These are phyloP conservation scores for Serendipita sp. DNA, from an alignment of 768 basidiomycete genomes.

Conservation along the genomic window DNA sequence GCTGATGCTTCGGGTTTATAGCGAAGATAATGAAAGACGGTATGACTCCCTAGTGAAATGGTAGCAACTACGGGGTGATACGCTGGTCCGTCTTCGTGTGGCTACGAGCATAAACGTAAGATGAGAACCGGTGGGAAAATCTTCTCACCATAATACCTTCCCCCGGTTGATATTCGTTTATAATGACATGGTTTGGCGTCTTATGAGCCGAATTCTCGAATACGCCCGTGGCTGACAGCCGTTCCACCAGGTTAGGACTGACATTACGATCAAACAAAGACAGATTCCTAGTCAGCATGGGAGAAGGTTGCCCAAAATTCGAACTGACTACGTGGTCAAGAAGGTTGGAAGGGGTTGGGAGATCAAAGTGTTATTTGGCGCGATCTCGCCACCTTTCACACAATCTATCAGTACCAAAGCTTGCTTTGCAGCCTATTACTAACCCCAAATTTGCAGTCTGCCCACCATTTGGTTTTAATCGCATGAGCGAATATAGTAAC, in stretches of 20 bases:
- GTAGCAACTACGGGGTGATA: conserved; percentile 83
- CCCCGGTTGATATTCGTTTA: conserved; percentile 82
- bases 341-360: conserved; percentile 55
- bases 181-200: conserved; percentile 72
- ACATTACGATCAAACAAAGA: not conserved
- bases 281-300: not conserved
- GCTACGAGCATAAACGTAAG: conserved; percentile 28
- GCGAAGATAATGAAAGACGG: conserved; percentile 67
- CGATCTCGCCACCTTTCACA: conserved; percentile 51
- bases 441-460: conserved; percentile 64
- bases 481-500: not conserved
- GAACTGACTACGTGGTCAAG: conserved; percentile 44
- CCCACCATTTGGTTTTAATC: not conserved
- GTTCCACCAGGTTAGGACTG: conserved; percentile 63
- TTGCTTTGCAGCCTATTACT: conserved; percentile 47
- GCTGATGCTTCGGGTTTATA: conserved; percentile 25
- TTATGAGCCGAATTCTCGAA: conserved; percentile 49
- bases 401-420: conserved; percentile 28
- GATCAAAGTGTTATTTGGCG: conserved; percentile 49
- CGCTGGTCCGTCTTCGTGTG: conserved; percentile 82
- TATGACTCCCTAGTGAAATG: conserved; percentile 72
- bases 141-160: conserved; percentile 78
- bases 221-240: conserved; percentile 45
- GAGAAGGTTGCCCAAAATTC: conserved; percentile 5
- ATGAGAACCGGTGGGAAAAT: not conserved